Percentiles rank a stretch among this genome's conserved stretches.
Evolutionary conservation across 2,329 filamentous ascomycete genomes (phyloP).

Genomic region (Xylaria polymorpha): DNA sequence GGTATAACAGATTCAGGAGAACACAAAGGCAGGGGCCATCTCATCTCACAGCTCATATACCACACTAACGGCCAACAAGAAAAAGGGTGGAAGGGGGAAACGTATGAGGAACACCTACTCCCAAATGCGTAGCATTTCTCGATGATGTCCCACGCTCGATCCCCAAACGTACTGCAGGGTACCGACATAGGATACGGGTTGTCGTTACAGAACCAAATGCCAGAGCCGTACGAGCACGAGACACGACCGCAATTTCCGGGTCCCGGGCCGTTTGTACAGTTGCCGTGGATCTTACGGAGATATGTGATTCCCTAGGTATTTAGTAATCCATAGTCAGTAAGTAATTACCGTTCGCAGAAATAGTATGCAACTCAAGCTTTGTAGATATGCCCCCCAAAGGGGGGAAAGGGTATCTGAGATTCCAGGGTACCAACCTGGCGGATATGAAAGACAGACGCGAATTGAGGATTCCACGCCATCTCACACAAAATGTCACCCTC

Average conservation of each 20-base stretch:
- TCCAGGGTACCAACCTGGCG: conserved; percentile 4
- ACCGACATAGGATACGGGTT: conserved; percentile 31
- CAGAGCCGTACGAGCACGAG: conserved; percentile 37
- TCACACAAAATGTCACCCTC: conserved; percentile 28
- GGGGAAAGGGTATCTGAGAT: neutral
- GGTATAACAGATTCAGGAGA: neutral
- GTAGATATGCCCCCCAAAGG: neutral
- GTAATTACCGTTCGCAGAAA: too few relatives aligned
- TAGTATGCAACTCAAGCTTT: neutral
- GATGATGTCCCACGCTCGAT: conserved; percentile 34
- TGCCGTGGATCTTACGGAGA: conserved; percentile 30
- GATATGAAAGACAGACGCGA: conserved; percentile 38
- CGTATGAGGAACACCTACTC: conserved; percentile 14
- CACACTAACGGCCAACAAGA: neutral
- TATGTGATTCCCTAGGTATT: conserved; percentile 29
- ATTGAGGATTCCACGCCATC: conserved; percentile 23
- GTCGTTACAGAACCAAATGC: conserved; percentile 41
- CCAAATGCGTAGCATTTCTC: conserved; percentile 35
- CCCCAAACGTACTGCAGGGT: conserved; percentile 35
- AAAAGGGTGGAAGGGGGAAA: neutral
- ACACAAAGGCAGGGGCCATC: neutral
- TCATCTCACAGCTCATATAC: neutral
- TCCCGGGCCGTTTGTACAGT: conserved; percentile 37
- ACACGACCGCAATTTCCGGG: conserved; percentile 37
- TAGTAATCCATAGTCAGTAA: neutral